Evolutionary conservation across 2,329 filamentous ascomycete genomes (phyloP).

Genomic region (Chaetomium olivaceum): DNA sequence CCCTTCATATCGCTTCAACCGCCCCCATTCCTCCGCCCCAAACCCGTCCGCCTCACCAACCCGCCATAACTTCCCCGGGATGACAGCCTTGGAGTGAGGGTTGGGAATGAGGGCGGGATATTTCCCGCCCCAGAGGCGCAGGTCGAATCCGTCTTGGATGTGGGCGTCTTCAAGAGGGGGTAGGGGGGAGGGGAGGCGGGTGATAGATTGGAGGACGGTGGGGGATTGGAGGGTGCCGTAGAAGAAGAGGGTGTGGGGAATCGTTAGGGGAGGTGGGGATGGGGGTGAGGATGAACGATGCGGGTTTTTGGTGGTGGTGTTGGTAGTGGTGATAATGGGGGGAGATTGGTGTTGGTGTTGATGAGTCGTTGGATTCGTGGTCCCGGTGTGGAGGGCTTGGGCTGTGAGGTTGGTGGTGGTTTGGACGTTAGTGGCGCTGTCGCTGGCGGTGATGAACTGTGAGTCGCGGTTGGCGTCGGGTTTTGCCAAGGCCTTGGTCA

Average conservation of each 20-base stretch:
- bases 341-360: too few species aligned
- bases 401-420: too few species aligned
- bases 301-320: too few species aligned
- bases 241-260: neutral
- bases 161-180: neutral
- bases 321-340: too few species aligned
- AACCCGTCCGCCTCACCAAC: neutral
- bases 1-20: neutral
- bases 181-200: neutral
- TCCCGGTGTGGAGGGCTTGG: too few species aligned
- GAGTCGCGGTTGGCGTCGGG: too few species aligned
- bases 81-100: neutral
- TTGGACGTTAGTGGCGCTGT: too few species aligned
- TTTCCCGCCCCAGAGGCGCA: neutral
- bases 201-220: neutral
- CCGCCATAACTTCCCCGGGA: neutral
- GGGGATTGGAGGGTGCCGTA: neutral
- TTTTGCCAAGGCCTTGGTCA: too few species aligned
- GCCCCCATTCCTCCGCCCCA: neutral
- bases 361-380: too few species aligned
- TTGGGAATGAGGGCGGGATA: neutral
- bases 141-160: neutral
- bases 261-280: neutral
- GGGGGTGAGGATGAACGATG: too few species aligned
- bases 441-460: too few species aligned